phyloP scores from a whole-genome alignment of 2,329 filamentous ascomycete species.

The Colletotrichum eremochloae region DNA sequence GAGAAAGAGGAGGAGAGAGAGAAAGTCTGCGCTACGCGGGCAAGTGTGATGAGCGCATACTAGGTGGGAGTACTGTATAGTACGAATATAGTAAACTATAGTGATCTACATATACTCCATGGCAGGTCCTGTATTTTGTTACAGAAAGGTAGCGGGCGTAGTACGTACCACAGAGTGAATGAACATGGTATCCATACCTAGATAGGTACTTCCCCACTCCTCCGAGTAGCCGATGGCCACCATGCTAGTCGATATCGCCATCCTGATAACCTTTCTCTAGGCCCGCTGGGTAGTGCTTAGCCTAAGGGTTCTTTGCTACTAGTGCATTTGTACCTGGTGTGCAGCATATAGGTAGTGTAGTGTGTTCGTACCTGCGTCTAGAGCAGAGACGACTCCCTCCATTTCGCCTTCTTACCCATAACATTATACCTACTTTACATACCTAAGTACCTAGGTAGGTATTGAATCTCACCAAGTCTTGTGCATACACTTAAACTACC shows the following conservation, averaged over 20 bases:
- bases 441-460: no score
- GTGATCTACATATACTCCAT: no score
- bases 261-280: conserved; percentile 44
- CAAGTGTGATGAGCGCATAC: no score
- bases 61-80: no score
- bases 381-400: conserved; percentile 1
- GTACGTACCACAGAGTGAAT: neutral
- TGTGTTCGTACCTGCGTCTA: conserved; percentile 10
- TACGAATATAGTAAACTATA: no score
- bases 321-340: no score
- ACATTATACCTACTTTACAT: neutral
- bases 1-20: neutral
- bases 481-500: no score
- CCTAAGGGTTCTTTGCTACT: conserved; percentile 31
- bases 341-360: no score
- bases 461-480: no score
- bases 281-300: conserved; percentile 29
- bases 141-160: neutral
- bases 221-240: conserved; percentile 32
- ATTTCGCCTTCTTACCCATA: neutral
- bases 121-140: no score
- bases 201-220: neutral
- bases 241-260: conserved; percentile 46
- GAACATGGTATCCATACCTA: conserved; percentile 19
- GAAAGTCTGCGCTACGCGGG: neutral